Conservation (phyloP, 2,329 filamentous ascomycete species). For the Aspergillus sp. region DNA sequence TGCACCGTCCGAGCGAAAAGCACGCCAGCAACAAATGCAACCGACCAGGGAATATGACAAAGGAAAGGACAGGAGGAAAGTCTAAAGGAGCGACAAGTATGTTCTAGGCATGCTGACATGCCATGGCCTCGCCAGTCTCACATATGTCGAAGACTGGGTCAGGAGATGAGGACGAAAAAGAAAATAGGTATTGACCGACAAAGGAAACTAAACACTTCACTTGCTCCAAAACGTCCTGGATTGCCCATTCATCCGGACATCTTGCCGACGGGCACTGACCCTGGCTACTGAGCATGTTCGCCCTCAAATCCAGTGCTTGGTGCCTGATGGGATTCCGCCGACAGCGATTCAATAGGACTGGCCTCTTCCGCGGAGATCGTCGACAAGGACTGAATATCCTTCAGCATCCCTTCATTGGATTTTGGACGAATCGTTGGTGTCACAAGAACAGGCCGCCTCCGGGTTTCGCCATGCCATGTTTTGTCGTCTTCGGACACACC, state of each 20-base stretch:
- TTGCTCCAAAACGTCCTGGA: too few species aligned
- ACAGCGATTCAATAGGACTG: constrained; percentile 21
- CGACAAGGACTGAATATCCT: constrained; percentile 37
- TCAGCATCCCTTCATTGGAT: constrained; percentile 52
- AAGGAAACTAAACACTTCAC: constrained; percentile 1
- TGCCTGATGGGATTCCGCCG: constrained; percentile 50
- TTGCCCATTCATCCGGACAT: too few species aligned
- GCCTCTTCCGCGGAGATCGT: constrained; percentile 25
- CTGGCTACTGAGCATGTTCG: constrained; percentile 8
- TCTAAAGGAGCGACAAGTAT: constrained; percentile 12
- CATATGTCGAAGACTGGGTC: too few species aligned
- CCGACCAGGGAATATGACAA: not conserved
- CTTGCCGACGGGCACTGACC: too few species aligned
- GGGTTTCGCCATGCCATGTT: constrained; percentile 44
- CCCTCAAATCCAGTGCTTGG: constrained; percentile 8
- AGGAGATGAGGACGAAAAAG: constrained; percentile 2
- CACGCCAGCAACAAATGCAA: not conserved
- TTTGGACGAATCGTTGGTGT: constrained; percentile 49
- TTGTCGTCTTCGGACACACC: constrained; percentile 22
- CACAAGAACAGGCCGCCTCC: constrained; percentile 55
- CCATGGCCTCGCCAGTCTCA: too few species aligned
- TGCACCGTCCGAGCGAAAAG: too few species aligned
- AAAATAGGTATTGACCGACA: constrained; percentile 3
- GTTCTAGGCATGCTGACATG: not conserved
- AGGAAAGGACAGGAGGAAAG: constrained; percentile 5